phyloP scores from a whole-genome alignment of 192 early-diverging fungal species.

The Coemansia sp. region DNA sequence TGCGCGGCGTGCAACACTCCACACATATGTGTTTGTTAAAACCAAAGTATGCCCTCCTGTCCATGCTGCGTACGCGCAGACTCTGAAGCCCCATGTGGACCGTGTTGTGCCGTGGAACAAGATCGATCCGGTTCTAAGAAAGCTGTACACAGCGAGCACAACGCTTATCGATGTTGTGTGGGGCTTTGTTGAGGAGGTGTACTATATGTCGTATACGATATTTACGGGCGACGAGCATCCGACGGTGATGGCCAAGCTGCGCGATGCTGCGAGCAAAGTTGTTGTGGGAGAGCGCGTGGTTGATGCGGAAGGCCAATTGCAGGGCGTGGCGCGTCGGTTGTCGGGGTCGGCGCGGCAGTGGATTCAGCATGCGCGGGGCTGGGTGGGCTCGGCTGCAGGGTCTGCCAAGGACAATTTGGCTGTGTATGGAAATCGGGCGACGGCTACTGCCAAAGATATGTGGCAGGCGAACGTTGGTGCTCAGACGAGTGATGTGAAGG shows the following conservation, averaged over 20 bases:
- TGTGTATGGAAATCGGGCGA: conserved; percentile 18
- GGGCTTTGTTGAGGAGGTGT: conserved; percentile 39
- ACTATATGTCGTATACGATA: conserved; percentile 52
- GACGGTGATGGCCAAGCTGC: conserved; percentile 17
- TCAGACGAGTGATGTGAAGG: background rate
- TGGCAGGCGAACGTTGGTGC: conserved; percentile 18
- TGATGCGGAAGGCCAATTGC: conserved; percentile 22
- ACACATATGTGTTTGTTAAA: conserved; percentile 20
- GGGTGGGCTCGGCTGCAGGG: conserved; percentile 34
- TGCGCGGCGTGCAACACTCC: conserved; percentile 21
- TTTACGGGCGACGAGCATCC: conserved; percentile 45
- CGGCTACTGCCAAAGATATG: conserved; percentile 21
- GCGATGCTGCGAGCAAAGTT: background rate
- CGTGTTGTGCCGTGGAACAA: conserved; percentile 52
- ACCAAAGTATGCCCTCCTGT: conserved; percentile 32
- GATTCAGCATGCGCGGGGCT: conserved; percentile 44
- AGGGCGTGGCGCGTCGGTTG: conserved; percentile 20
- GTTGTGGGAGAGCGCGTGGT: background rate
- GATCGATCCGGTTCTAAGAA: conserved; percentile 10
- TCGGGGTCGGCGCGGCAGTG: conserved; percentile 52
- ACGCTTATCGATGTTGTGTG: conserved; percentile 5
- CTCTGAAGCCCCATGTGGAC: conserved; percentile 45
- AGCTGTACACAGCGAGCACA: background rate
- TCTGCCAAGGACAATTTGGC: conserved; percentile 27
- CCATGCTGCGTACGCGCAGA: conserved; percentile 14